phyloP scores from a whole-genome alignment of 1,284 basidiomycete genomes.

The Peniophora sp. region DNA sequence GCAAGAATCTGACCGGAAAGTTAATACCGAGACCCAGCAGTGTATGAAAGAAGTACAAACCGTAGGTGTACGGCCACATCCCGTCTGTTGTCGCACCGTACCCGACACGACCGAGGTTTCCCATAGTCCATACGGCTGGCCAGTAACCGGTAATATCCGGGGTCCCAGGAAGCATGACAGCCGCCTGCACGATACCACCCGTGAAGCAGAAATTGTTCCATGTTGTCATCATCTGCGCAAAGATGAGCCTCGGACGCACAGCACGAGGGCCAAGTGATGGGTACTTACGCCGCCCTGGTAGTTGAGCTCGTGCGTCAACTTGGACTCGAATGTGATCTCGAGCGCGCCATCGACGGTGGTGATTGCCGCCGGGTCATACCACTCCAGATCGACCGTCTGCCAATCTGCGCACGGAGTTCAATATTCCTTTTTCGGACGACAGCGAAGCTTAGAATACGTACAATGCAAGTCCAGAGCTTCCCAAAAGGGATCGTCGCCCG shows the following conservation, averaged over 20 bases:
- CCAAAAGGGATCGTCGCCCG: conserved; percentile 66
- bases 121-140: conserved; percentile 77
- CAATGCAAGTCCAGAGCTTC: conserved; percentile 63
- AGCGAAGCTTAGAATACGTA: conserved; percentile 29
- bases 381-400: conserved; percentile 56
- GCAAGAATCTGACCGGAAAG: conserved; percentile 62
- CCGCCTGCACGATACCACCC: conserved; percentile 62
- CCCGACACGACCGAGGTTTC: conserved; percentile 81
- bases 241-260: background rate
- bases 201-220: conserved; percentile 91
- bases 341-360: conserved; percentile 68
- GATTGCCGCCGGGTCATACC: conserved; percentile 74
- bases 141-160: conserved; percentile 19
- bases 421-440: background rate
- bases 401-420: conserved; percentile 34
- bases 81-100: conserved; percentile 79
- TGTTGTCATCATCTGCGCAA: background rate
- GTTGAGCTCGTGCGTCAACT: conserved; percentile 53
- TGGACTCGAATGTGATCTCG: conserved; percentile 64
- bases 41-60: conserved; percentile 15
- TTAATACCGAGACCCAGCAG: conserved; percentile 41
- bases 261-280: conserved; percentile 40
- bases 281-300: conserved; percentile 48
- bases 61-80: conserved; percentile 58
- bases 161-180: conserved; percentile 24